A percentile compares a stretch with the other conserved stretches of the same genome.
phyloP scores from a whole-genome alignment of 2,329 filamentous ascomycete species.

The Plenodomus biglobosus region DNA sequence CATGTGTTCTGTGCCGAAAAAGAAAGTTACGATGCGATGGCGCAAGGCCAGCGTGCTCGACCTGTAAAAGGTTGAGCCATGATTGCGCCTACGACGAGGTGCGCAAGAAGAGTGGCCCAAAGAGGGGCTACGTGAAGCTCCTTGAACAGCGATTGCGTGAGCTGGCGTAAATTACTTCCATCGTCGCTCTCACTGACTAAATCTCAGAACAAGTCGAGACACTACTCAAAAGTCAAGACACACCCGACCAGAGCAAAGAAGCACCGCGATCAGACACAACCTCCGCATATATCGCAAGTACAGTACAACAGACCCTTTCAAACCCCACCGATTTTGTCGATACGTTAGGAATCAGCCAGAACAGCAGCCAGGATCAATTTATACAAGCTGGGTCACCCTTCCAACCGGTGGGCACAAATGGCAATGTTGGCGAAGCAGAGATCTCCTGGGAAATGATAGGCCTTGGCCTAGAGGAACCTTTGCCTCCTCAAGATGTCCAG shows the following conservation, averaged over 20 bases:
- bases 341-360: conserved; percentile 10
- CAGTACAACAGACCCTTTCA: conserved; percentile 28
- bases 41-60: conserved; percentile 79
- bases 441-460: conserved; percentile 86
- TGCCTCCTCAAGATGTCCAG: conserved; percentile 77
- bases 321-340: conserved; percentile 23
- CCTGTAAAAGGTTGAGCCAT: conserved; percentile 83
- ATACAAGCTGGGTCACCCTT: conserved; percentile 22
- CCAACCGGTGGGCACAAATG: conserved; percentile 15
- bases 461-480: conserved; percentile 76
- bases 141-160: conserved; percentile 88
- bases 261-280: conserved; percentile 25
- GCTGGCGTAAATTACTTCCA: conserved; percentile 36
- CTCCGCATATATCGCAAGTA: conserved; percentile 37
- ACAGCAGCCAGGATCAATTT: conserved; percentile 12
- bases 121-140: conserved; percentile 91
- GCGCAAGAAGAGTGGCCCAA: conserved; percentile 90
- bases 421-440: conserved; percentile 22
- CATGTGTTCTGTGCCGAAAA: conserved; percentile 91
- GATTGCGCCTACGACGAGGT: conserved; percentile 90
- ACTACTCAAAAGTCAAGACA: conserved; percentile 77
- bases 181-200: conserved; percentile 11
- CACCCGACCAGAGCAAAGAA: conserved; percentile 39
- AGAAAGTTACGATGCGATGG: conserved; percentile 92
- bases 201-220: conserved; percentile 85